These are phyloP conservation scores for Debaryomyces sp. DNA, from an alignment of 1,139 yeast genomes.

Conservation along the genomic window DNA sequence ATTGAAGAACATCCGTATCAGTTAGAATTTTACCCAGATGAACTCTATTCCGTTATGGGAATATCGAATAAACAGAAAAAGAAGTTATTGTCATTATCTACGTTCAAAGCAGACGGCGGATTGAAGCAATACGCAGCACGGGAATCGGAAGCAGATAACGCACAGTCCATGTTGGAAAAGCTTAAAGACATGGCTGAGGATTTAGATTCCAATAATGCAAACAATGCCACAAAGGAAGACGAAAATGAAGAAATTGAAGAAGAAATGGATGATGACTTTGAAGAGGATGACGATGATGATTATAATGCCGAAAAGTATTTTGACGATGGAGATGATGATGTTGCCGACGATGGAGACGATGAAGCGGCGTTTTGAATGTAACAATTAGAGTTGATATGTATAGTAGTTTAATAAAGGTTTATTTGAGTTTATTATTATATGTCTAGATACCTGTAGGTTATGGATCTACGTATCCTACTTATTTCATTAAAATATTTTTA, in stretches of 20 bases:
- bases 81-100: slow-evolving; percentile 54
- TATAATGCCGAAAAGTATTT: slow-evolving; percentile 54
- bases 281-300: slow-evolving; percentile 71
- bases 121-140: slow-evolving; percentile 39
- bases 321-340: slow-evolving; percentile 80
- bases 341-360: slow-evolving; percentile 76
- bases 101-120: slow-evolving; percentile 51
- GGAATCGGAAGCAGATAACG: slow-evolving; percentile 27
- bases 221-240: slow-evolving; percentile 41
- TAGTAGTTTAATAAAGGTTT: slow-evolving; percentile 5
- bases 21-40: slow-evolving; percentile 74
- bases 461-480: slow-evolving; percentile 2
- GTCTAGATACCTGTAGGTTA: slow-evolving; percentile 2
- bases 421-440: slow-evolving; percentile 2
- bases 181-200: slow-evolving; percentile 63
- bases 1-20: slow-evolving; percentile 84
- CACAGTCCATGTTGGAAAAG: slow-evolving; percentile 56
- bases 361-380: slow-evolving; percentile 68
- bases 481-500: slow-evolving; percentile 1
- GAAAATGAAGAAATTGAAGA: slow-evolving; percentile 48
- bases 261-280: slow-evolving; percentile 58
- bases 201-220: slow-evolving; percentile 41
- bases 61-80: slow-evolving; percentile 55
- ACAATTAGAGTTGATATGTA: slow-evolving; percentile 1
- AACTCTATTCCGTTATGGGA: slow-evolving; percentile 77